These are phyloP conservation scores for Fusarium vanettenii DNA, from an alignment of 2,329 filamentous ascomycete species.

Conservation along the genomic window DNA sequence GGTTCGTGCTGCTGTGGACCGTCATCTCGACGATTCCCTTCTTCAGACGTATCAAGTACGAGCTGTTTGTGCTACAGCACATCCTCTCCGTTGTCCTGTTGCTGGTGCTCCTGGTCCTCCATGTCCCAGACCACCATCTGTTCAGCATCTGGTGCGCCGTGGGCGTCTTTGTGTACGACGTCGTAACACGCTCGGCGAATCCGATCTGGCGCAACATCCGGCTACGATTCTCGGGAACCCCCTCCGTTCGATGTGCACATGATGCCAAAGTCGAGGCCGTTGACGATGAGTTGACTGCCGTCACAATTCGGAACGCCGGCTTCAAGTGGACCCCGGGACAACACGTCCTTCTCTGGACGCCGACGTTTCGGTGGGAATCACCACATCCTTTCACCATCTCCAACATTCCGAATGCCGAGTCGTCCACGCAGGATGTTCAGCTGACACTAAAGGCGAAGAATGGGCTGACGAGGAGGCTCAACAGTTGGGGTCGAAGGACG, in stretches of 20 bases:
- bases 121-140: conserved; percentile 42
- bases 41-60: conserved; percentile 43
- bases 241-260: conserved; percentile 31
- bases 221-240: conserved; percentile 24
- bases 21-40: conserved; percentile 35
- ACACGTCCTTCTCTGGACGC: conserved; percentile 43
- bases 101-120: conserved; percentile 36
- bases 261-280: conserved; percentile 32
- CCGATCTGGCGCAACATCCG: conserved; percentile 41
- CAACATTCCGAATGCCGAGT: conserved; percentile 18
- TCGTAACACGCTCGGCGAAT: conserved; percentile 42
- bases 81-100: conserved; percentile 38
- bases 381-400: conserved; percentile 42
- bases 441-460: conserved; percentile 40
- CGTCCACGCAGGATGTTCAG: conserved; percentile 29
- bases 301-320: conserved; percentile 34
- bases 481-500: conserved; percentile 36
- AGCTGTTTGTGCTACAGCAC: conserved; percentile 45
- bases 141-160: conserved; percentile 45
- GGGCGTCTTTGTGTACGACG: conserved; percentile 39
- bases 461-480: conserved; percentile 36
- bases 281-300: conserved; percentile 34
- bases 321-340: conserved; percentile 42
- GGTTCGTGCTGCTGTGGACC: conserved; percentile 42
- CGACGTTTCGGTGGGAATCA: conserved; percentile 37